Percentiles rank a stretch among this genome's conserved stretches.
Evolutionary conservation across 2,329 filamentous ascomycete species (phyloP).

Genomic region (Fusarium ambrosium): DNA sequence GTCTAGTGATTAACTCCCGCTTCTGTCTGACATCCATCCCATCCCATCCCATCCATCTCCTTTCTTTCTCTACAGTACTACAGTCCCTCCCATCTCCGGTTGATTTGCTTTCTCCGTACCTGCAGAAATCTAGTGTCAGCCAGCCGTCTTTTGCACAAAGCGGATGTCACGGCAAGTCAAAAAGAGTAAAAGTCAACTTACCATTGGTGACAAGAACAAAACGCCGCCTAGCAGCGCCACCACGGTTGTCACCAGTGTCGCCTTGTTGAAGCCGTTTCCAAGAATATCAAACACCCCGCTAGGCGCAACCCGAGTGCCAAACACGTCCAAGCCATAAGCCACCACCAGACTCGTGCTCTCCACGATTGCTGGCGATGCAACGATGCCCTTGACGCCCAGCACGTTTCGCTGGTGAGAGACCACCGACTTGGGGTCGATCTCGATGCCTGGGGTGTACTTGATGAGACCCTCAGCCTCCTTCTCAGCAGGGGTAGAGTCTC

Average conservation of each 20-base stretch:
- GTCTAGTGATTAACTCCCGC: constrained; percentile 35
- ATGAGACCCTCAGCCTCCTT: constrained; percentile 83
- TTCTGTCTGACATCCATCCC: constrained; percentile 31
- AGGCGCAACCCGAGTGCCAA: constrained; percentile 87
- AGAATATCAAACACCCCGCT: constrained; percentile 93
- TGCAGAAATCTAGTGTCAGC: constrained; percentile 53
- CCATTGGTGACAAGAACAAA: constrained; percentile 84
- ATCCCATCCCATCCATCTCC: constrained; percentile 3
- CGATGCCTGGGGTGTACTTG: constrained; percentile 80
- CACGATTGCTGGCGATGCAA: constrained; percentile 82
- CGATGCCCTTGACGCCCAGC: constrained; percentile 78
- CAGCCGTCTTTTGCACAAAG: not conserved
- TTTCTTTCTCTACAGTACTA: constrained; percentile 33
- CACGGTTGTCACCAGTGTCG: constrained; percentile 87
- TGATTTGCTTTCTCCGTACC: constrained; percentile 77
- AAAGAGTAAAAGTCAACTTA: constrained; percentile 64
- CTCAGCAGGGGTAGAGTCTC: constrained; percentile 85
- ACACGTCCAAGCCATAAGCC: constrained; percentile 89
- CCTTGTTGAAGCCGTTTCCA: constrained; percentile 93
- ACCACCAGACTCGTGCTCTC: constrained; percentile 95
- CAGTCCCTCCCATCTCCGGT: constrained; percentile 69
- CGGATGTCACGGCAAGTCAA: not conserved
- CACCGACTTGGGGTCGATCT: constrained; percentile 85
- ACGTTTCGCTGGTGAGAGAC: constrained; percentile 88
- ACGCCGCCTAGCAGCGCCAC: constrained; percentile 84